Evolutionary conservation across 495 filamentous ascomycete genomes (phyloP).

Genomic region (Immersiella caudata): DNA sequence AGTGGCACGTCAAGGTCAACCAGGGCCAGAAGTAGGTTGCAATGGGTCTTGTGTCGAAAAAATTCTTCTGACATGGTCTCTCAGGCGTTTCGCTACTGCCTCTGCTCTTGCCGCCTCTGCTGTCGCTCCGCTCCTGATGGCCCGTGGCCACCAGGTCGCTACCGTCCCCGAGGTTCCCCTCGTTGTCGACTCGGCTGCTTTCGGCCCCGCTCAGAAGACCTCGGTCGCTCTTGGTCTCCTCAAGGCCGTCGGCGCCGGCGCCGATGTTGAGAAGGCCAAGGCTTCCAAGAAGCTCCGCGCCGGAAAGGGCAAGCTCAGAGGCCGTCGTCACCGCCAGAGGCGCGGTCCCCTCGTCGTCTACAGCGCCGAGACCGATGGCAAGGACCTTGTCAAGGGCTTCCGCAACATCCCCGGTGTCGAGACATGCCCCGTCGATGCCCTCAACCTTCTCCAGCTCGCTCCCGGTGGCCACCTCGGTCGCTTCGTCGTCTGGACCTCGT

Average conservation of each 20-base stretch:
- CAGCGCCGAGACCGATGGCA: conserved; percentile 89
- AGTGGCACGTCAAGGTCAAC: conserved; percentile 99
- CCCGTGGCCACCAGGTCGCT: conserved; percentile 93
- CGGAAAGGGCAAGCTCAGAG: conserved; percentile 96
- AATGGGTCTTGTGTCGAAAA: not conserved
- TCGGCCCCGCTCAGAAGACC: conserved; percentile 82
- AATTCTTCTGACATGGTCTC: not conserved
- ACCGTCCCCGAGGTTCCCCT: conserved; percentile 94
- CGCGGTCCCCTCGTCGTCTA: conserved; percentile 97
- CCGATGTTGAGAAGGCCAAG: conserved; percentile 92
- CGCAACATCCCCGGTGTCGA: conserved; percentile 99
- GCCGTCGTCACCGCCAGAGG: conserved; percentile 93
- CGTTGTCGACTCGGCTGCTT: conserved; percentile 86
- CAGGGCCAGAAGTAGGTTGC: conserved; percentile 82
- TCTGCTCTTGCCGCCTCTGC: conserved; percentile 97
- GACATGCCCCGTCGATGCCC: conserved; percentile 88
- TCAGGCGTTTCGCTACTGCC: conserved; percentile 92
- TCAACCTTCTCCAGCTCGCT: conserved; percentile 98
- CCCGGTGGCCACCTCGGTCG: conserved; percentile 98
- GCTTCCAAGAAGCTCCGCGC: conserved; percentile 91
- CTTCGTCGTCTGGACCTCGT: conserved; percentile 98
- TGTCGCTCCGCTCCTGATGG: conserved; percentile 88
- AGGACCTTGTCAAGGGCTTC: conserved; percentile 87
- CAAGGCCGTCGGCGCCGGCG: conserved; percentile 83
- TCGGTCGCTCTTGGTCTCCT: conserved; percentile 83